Base-by-base conservation (phyloP, 305 asterid genomes). In the Solanum hybrid region DNA sequence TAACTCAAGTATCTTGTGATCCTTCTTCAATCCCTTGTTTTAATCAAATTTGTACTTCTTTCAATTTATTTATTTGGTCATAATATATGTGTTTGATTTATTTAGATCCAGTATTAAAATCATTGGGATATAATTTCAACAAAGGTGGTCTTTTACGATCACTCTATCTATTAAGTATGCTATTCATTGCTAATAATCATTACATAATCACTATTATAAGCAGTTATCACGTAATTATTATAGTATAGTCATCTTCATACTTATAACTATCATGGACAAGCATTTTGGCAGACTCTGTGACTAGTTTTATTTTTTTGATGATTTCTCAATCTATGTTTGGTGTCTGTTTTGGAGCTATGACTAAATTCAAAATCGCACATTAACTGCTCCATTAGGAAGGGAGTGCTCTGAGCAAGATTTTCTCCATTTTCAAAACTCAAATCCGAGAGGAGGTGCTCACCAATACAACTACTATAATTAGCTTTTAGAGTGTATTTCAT, bases 261-360 rank as follows among this genome's bases (percentile, higher is more conserved):
- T 17, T 16, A 7, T 20, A 17, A 56, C 4, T 71, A n/a, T n/a
- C 3, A 10, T 26, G 8, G 34, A 71, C 32, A 69, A 24, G 17
- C 4, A 69, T 24, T 4, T 69, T 69, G 7, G 0, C 2, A 4
- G 2, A 64, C 12, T 8, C 0, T 8, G 12, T 2, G 12, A 60
- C 26, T 20, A 60, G 12, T 20, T 60, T 20, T 7, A 10, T 20
- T 64, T 64, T 64, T 64, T 3, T 0, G 1, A 51, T 5, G 5
- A 64, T 3, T 60, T 60, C 11, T 60, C 26, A 20, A 60, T 60
- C 12, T 7, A 8, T 64, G 27, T 22, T 64, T 22, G 72, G 1
- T 22, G 27, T 60, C 1, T 60, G 9, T 0, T 60, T 20, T 20
- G 0, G 1, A 60, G 26, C 0, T 60, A 0, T 20, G 24, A 56